Evolutionary conservation across 805 yeast species (phyloP).

Genomic region (Candida ortonii): DNA sequence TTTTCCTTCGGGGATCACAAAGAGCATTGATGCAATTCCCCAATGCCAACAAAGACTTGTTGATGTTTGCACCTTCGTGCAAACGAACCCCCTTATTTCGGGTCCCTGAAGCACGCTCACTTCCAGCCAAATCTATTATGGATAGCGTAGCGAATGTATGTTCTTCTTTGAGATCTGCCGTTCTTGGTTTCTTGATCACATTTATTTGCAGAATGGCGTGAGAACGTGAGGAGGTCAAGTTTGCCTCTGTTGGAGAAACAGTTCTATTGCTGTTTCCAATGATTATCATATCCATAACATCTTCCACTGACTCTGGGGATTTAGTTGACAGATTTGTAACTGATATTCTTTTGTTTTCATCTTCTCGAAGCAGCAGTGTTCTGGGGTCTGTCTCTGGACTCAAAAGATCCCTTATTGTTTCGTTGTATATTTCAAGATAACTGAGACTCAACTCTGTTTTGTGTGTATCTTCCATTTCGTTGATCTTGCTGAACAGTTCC

Average conservation of each 20-base stretch:
- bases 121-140: constrained; percentile 90
- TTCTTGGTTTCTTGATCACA: constrained; percentile 54
- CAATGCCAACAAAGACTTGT: constrained; percentile 79
- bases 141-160: constrained; percentile 79
- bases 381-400: constrained; percentile 44
- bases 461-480: constrained; percentile 50
- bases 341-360: constrained; percentile 56
- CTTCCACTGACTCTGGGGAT: constrained; percentile 58
- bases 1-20: constrained; percentile 63
- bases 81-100: constrained; percentile 77
- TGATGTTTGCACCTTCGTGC: constrained; percentile 91
- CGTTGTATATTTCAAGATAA: constrained; percentile 88
- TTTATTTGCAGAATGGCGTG: constrained; percentile 90
- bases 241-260: constrained; percentile 86
- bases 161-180: constrained; percentile 61
- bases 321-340: constrained; percentile 71
- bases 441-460: constrained; percentile 61
- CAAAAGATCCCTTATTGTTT: constrained; percentile 77
- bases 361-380: constrained; percentile 63
- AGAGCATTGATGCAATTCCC: constrained; percentile 94
- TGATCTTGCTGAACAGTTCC: constrained; percentile 66
- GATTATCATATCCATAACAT: constrained; percentile 75
- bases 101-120: constrained; percentile 91
- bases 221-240: constrained; percentile 85
- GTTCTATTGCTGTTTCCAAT: constrained; percentile 75